Conservation (phyloP, 805 yeast species). For the Cyberlindnera saturnus region DNA sequence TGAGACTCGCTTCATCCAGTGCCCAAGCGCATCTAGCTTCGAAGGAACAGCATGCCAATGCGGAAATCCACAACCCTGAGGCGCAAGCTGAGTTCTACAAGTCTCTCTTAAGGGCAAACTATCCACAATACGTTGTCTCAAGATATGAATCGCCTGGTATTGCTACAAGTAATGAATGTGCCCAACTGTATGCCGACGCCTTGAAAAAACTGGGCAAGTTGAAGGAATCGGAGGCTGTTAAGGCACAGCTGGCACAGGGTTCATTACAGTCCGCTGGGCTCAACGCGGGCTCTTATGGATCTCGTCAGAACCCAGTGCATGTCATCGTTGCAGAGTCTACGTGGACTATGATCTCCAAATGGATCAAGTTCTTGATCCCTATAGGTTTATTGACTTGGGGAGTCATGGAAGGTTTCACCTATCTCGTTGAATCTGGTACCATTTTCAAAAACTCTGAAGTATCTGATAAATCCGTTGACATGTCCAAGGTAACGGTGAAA, state of each 20-base stretch:
- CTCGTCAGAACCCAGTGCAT: conserved; percentile 80
- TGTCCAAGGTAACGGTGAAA: conserved; percentile 76
- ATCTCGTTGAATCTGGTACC: conserved; percentile 76
- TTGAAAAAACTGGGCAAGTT: conserved; percentile 69
- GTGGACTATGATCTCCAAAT: conserved; percentile 68
- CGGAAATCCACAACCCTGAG: conserved; percentile 57
- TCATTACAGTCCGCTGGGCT: conserved; percentile 7
- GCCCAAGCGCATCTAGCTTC: conserved; percentile 37
- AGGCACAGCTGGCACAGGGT: conserved; percentile 37
- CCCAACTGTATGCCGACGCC: conserved; percentile 74
- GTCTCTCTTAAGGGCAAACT: conserved; percentile 66
- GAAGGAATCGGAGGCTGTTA: conserved; percentile 61
- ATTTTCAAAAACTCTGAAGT: conserved; percentile 69
- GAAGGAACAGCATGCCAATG: conserved; percentile 84
- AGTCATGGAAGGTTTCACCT: conserved; percentile 69
- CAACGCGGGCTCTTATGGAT: conserved; percentile 37
- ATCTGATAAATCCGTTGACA: conserved; percentile 76
- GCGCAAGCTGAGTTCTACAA: conserved; percentile 83
- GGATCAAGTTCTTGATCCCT: conserved; percentile 86
- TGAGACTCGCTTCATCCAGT: conserved; percentile 20
- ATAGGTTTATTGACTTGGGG: conserved; percentile 77
- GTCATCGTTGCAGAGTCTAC: conserved; percentile 89
- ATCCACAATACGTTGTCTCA: conserved; percentile 94
- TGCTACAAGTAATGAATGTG: conserved; percentile 74
- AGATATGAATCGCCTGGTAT: conserved; percentile 94